Base-by-base conservation (phyloP, 306 rosid species). In the Boehmeria nivea region DNA sequence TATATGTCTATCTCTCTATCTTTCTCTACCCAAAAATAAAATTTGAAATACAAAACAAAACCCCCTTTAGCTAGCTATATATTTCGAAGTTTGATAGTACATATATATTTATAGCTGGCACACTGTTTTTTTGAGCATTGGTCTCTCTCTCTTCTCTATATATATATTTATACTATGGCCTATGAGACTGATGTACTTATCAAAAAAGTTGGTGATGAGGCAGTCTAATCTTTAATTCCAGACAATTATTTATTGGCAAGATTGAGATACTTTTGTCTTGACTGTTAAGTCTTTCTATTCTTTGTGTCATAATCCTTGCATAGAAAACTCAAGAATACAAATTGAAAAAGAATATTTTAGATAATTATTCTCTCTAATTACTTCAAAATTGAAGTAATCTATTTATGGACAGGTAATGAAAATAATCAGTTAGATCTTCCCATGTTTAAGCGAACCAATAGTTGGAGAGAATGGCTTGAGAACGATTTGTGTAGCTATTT, bases 231-330 rank as follows among this genome's bases (percentile, higher is more conserved):
- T 54, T 12, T 33, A 54, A 34, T 54, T 54, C 43, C 11, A 31
- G 59, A 54, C 44, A 54, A 54, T 54, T 54, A 34, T 34, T 16
- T 11, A 54, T 27, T 19, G 59, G 59, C n/a, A 26, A 54, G 59
- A 54, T 54, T 54, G 59, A 31, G 59, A 54, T 31, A 17, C 36
- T 54, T 54, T 54, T 54, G 59, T 54, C 59, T 33, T 54, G 8
- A 54, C 25, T 33, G 21, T 18, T 26, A 51, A 51, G 22, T 51
- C 34, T 22, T 12, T 49, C 22, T 49, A 5, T n/a, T n/a, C n/a
- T n/a, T n/a, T n/a, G n/a, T n/a, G n/a, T 7, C 16, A 31, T 52
- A 7, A 26, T n/a, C 2, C 17, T n/a, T n/a, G 4, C 9, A 27
- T 26, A 27, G 1, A 25, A 13, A 49, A 13, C 1, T 1, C 34